These are phyloP conservation scores for Cercospora citrullina DNA, from an alignment of 2,329 filamentous ascomycete species.

Conservation along the genomic window DNA sequence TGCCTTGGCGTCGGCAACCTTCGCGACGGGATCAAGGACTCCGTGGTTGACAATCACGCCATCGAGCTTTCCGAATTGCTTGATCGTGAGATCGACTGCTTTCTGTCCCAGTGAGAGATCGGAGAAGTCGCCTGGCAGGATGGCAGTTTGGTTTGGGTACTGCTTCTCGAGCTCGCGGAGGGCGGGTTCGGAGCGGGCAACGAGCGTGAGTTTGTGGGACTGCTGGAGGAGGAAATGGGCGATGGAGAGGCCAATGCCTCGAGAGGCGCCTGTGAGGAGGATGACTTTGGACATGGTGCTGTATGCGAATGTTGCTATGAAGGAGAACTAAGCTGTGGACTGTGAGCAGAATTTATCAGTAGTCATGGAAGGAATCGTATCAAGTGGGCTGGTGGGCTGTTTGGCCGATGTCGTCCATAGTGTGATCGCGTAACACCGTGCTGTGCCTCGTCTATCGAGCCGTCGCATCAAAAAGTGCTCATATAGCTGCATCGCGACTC, in stretches of 20 bases:
- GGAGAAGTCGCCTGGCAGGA: constrained; percentile 59
- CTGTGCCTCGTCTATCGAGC: background rate
- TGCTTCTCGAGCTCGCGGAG: constrained; percentile 56
- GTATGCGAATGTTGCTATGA: background rate
- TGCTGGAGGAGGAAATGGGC: constrained; percentile 57
- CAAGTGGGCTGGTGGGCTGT: background rate
- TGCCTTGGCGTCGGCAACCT: constrained; percentile 64
- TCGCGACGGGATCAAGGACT: constrained; percentile 70
- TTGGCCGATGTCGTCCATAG: background rate
- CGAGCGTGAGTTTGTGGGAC: constrained; percentile 52
- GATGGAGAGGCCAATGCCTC: constrained; percentile 65
- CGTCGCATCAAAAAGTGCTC: background rate
- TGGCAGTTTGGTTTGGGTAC: constrained; percentile 55
- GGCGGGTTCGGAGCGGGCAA: constrained; percentile 57
- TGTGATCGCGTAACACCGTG: background rate
- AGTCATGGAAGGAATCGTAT: background rate
- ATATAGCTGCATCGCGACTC: background rate
- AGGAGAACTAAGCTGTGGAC: background rate
- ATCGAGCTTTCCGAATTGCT: constrained; percentile 68
- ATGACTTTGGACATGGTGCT: constrained; percentile 45
- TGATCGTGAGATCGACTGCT: constrained; percentile 65
- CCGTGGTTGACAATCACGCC: constrained; percentile 88
- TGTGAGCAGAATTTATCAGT: background rate
- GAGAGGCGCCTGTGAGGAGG: constrained; percentile 62
- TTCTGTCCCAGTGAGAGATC: constrained; percentile 57